Base-by-base conservation (phyloP, 1,284 basidiomycete species). In the Ceratobasidium sp. region DNA sequence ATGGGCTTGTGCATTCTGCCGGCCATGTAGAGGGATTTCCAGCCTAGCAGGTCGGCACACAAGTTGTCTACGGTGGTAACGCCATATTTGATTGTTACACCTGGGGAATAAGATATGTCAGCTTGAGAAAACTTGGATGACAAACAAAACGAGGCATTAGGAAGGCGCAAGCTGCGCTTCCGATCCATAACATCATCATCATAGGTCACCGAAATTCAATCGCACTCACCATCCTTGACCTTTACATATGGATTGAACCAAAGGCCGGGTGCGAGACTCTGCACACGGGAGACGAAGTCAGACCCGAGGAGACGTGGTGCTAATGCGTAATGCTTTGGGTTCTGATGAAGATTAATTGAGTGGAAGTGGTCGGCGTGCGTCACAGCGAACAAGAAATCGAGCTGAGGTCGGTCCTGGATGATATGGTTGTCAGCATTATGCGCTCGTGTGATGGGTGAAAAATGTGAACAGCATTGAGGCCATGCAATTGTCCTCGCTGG, bases 1-100 rank as follows among this genome's bases (percentile, higher is more conserved):
- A 97, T 89, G 0, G 98, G 97, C 85, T 99, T 99, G 86, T 99
- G 97, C 92, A 99, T 96, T 28, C 97, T 90, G 0, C 97, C 98
- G 0, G 96, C 94, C 63, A 98, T 91, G 85, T 99, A 99, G 9
- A 99, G 90, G 23, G 95, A 92, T 61, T 92, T 90, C 97, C 98
- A 99, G 83, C 96, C 94, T 58, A 97, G 88, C 56, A 99, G 87
- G 84, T 99, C 98, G 0, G 91, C 89, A 82, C 94, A 96, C 42
- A 99, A 89, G 77, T 93, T 93, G 82, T 97, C 95, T 9, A 98
- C 90, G 0, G 95, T 96, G 46, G 97, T 97, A 39, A 99, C 93
- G n/a, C 97, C 97, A 84, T 99, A 99, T 86, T 99, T 99, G 86
- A 99, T 94, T 70, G 90, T 92, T 94, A 76, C 73, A 10, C 73